These are phyloP conservation scores for Clohesyomyces aquaticus DNA, from an alignment of 495 filamentous ascomycete genomes.

Conservation along the genomic window DNA sequence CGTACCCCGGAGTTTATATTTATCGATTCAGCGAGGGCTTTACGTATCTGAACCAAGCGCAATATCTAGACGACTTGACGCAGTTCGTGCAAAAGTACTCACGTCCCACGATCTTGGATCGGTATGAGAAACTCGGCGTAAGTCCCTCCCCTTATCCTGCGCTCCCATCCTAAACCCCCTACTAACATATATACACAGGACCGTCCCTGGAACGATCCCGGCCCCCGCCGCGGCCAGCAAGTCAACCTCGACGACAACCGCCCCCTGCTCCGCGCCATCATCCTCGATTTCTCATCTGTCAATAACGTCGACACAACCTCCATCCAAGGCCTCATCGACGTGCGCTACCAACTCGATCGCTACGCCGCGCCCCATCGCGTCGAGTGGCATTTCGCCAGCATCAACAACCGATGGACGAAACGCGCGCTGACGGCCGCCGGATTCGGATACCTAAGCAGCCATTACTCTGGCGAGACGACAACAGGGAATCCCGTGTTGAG, in stretches of 20 bases:
- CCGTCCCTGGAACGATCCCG: slow-evolving; percentile 95
- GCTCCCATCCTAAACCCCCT: not conserved
- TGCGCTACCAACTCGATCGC: slow-evolving; percentile 92
- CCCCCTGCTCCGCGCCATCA: slow-evolving; percentile 84
- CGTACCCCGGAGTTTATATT: slow-evolving; percentile 94
- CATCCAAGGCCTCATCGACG: slow-evolving; percentile 91
- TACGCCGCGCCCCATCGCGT: slow-evolving; percentile 82
- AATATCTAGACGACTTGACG: slow-evolving; percentile 83
- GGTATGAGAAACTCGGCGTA: slow-evolving; percentile 64
- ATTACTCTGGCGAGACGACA: no score
- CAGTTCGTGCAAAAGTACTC: slow-evolving; percentile 72
- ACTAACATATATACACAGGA: no score
- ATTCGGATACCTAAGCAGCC: slow-evolving; percentile 90
- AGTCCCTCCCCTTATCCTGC: slow-evolving; percentile 15
- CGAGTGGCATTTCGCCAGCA: slow-evolving; percentile 94
- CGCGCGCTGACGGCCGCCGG: slow-evolving; percentile 88
- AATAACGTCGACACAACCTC: slow-evolving; percentile 97
- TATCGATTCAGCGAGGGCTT: slow-evolving; percentile 96
- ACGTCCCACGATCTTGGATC: slow-evolving; percentile 69
- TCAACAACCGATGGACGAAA: slow-evolving; percentile 97
- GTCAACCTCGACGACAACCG: slow-evolving; percentile 54
- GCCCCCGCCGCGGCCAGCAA: slow-evolving; percentile 63
- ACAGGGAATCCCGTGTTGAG: slow-evolving; percentile 94
- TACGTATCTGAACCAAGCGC: slow-evolving; percentile 91
- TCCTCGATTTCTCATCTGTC: slow-evolving; percentile 92